A percentile compares a stretch with the other conserved stretches of the same genome.
These are phyloP conservation scores for Avicennia marina DNA, from an alignment of 257 asterid species.

Conservation along the genomic window DNA sequence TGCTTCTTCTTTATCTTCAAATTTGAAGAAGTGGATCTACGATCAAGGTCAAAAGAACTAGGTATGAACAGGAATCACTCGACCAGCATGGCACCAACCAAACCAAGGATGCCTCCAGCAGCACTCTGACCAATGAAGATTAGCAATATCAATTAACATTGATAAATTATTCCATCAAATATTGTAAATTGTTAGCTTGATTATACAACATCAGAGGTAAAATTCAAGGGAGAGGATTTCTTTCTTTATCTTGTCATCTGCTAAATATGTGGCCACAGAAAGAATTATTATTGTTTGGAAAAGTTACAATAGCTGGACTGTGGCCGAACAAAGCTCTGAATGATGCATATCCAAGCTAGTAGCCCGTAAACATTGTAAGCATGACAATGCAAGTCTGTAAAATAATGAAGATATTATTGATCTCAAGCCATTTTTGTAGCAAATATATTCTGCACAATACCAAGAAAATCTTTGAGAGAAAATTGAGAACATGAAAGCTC, in stretches of 20 bases:
- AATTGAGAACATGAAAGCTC: not conserved
- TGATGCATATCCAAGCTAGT: slow-evolving; percentile 78
- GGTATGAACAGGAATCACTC: slow-evolving; percentile 81
- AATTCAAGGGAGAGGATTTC: not conserved
- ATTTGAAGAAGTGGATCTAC: slow-evolving; percentile 27
- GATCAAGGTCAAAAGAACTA: slow-evolving; percentile 42
- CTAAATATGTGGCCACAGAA: not conserved
- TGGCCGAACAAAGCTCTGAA: slow-evolving; percentile 85
- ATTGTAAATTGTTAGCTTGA: not conserved
- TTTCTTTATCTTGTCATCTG: not conserved
- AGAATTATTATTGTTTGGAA: not conserved
- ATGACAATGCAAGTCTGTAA: slow-evolving; percentile 80
- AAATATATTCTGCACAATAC: not conserved
- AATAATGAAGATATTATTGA: slow-evolving; percentile 13
- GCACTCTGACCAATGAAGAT: slow-evolving; percentile 50
- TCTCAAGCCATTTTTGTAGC: slow-evolving; percentile 4
- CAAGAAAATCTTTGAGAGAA: not conserved
- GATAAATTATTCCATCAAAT: not conserved
- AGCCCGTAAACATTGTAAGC: slow-evolving; percentile 83
- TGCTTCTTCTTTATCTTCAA: slow-evolving; percentile 54
- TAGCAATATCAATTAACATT: slow-evolving; percentile 2
- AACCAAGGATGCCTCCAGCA: slow-evolving; percentile 96
- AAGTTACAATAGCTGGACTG: slow-evolving; percentile 70
- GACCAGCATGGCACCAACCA: slow-evolving; percentile 82
- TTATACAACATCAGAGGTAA: not conserved